Percentiles rank a stretch among this genome's conserved stretches.
Conservation (phyloP, 257 asterid genomes). For the Cynanchum wilfordii region DNA sequence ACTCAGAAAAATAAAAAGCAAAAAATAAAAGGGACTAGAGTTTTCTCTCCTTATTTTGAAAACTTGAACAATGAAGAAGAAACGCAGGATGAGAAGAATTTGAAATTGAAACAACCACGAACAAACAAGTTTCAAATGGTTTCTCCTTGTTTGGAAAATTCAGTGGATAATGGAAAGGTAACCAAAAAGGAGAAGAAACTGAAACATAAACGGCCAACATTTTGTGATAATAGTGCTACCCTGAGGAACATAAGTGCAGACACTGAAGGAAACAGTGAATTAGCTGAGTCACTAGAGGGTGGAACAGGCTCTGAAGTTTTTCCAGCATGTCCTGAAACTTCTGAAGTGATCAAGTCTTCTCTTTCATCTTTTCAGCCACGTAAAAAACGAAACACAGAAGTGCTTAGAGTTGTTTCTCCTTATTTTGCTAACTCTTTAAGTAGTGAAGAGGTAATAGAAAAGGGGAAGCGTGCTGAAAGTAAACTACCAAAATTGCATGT, state of each 20-base stretch:
- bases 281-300: no score
- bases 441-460: neutral
- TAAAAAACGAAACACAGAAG: no score
- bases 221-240: no score
- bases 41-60: slow-evolving; percentile 1
- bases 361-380: no score
- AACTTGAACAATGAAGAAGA: neutral
- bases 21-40: neutral
- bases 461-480: neutral
- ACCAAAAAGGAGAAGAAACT: no score
- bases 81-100: slow-evolving; percentile 4
- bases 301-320: no score
- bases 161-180: neutral
- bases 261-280: no score
- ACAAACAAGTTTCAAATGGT: slow-evolving; percentile 17
- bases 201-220: no score
- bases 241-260: no score
- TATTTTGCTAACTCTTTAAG: neutral
- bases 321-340: no score
- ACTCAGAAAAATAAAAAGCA: slow-evolving; percentile 18
- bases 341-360: no score
- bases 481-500: neutral
- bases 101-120: neutral
- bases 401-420: slow-evolving; percentile 19
- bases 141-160: slow-evolving; percentile 15